Percentiles rank a stretch among this genome's conserved stretches.
Evolutionary conservation across 805 yeast genomes (phyloP).

Genomic region (Teunomyces lycoperdinae): DNA sequence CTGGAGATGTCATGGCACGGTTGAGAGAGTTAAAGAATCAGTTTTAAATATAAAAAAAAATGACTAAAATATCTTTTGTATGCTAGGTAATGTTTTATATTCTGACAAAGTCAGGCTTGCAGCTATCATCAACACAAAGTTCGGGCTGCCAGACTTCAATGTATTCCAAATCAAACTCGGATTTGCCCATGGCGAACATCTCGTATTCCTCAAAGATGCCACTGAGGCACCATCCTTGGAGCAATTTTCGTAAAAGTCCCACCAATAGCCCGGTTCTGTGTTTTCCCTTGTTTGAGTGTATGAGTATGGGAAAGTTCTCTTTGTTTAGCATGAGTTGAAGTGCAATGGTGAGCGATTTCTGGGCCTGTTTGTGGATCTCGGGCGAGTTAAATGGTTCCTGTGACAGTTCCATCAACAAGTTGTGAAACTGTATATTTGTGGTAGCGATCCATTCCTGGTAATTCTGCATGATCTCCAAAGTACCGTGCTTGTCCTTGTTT

Average conservation of each 20-base stretch:
- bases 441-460: constrained; percentile 66
- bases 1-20: constrained; percentile 62
- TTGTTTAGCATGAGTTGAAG: constrained; percentile 55
- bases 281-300: constrained; percentile 97
- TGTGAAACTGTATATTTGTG: constrained; percentile 53
- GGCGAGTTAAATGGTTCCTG: constrained; percentile 72
- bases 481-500: constrained; percentile 44
- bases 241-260: constrained; percentile 80
- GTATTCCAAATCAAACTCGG: constrained; percentile 86
- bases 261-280: constrained; percentile 92
- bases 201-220: constrained; percentile 94
- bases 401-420: constrained; percentile 66
- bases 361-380: constrained; percentile 34
- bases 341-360: constrained; percentile 51
- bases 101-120: constrained; percentile 65
- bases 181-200: constrained; percentile 89
- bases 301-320: constrained; percentile 79
- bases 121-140: constrained; percentile 43
- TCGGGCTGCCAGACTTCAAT: constrained; percentile 78
- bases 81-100: constrained; percentile 12
- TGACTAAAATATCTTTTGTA: background rate
- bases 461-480: constrained; percentile 50
- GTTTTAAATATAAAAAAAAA: constrained; percentile 9
- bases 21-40: constrained; percentile 77
- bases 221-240: constrained; percentile 92